phyloP scores from a whole-genome alignment of 2,329 filamentous ascomycete genomes.

The Allantophomopsis cytisporea region DNA sequence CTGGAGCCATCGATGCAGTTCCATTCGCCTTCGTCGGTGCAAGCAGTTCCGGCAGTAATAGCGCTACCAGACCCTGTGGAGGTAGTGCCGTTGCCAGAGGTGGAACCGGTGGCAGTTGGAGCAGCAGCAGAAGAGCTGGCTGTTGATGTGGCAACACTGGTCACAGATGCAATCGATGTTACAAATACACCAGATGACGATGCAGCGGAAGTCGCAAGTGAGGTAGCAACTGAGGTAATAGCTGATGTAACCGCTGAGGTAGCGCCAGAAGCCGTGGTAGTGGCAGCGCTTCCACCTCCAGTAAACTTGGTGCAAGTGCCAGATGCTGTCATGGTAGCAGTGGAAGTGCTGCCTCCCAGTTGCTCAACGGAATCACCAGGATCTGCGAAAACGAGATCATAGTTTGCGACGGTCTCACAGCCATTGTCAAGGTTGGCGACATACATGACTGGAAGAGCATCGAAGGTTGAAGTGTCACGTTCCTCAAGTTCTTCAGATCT shows the following conservation, averaged over 20 bases:
- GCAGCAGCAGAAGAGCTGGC: constrained; percentile 9
- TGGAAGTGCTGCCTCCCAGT: constrained; percentile 20
- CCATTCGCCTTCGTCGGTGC: constrained; percentile 34
- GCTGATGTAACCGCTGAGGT: constrained; percentile 1
- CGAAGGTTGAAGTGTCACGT: constrained; percentile 34
- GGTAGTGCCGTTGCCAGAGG: constrained; percentile 11
- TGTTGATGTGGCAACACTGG: constrained; percentile 7
- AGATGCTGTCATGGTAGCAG: constrained; percentile 12
- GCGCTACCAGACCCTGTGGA: constrained; percentile 8
- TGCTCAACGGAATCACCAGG: constrained; percentile 45
- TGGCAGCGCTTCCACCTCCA: constrained; percentile 3
- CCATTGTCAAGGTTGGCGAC: constrained; percentile 47
- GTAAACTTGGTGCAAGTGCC: constrained; percentile 11
- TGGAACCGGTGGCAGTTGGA: constrained; percentile 10
- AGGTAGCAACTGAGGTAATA: neutral
- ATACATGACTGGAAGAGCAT: constrained; percentile 56
- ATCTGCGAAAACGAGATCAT: constrained; percentile 54
- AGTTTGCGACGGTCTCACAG: constrained; percentile 38
- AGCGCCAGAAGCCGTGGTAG: constrained; percentile 1
- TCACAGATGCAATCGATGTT: constrained; percentile 12
- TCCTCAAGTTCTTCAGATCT: constrained; percentile 13
- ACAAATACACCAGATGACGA: constrained; percentile 18
- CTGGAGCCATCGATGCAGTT: constrained; percentile 36
- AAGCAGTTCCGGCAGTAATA: constrained; percentile 27
- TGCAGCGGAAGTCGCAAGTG: constrained; percentile 2